phyloP scores from a whole-genome alignment of 2,329 filamentous ascomycete species.

The Pseudogymnoascus sp. region DNA sequence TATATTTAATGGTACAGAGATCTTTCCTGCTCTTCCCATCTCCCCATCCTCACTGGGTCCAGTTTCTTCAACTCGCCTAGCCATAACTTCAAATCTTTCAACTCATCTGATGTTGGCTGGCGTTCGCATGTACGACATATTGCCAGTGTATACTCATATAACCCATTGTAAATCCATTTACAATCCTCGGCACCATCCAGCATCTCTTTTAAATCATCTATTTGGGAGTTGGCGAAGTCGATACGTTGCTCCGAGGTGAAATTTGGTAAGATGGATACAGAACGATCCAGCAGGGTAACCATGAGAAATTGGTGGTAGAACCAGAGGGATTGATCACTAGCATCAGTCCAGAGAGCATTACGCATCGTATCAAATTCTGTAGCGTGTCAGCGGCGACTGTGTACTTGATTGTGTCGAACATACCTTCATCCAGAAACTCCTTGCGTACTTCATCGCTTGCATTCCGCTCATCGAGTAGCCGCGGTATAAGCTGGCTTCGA shows the following conservation, averaged over 20 bases:
- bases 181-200: slow-evolving; percentile 57
- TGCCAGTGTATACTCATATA: slow-evolving; percentile 63
- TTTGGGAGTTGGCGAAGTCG: slow-evolving; percentile 58
- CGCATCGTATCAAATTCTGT: slow-evolving; percentile 67
- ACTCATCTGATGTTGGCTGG: slow-evolving; percentile 32
- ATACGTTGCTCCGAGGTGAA: slow-evolving; percentile 53
- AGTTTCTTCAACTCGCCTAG: slow-evolving; percentile 25
- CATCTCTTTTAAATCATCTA: slow-evolving; percentile 62
- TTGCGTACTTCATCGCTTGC: slow-evolving; percentile 55
- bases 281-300: slow-evolving; percentile 50
- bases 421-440: slow-evolving; percentile 63
- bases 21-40: slow-evolving; percentile 22
- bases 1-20: neutral
- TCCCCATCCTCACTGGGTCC: slow-evolving; percentile 26
- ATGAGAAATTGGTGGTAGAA: slow-evolving; percentile 91
- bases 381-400: slow-evolving; percentile 12
- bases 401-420: slow-evolving; percentile 12
- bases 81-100: slow-evolving; percentile 24
- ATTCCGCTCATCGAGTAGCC: slow-evolving; percentile 60
- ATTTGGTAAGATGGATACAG: slow-evolving; percentile 53
- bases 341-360: slow-evolving; percentile 57
- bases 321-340: slow-evolving; percentile 91
- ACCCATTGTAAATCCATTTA: slow-evolving; percentile 84
- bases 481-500: slow-evolving; percentile 72
- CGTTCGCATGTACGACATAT: slow-evolving; percentile 45